Evolutionary conservation across 306 rosid species (phyloP), one percentile per base, ranked within the genome.

Genomic region (Boehmeria nivea): DNA sequence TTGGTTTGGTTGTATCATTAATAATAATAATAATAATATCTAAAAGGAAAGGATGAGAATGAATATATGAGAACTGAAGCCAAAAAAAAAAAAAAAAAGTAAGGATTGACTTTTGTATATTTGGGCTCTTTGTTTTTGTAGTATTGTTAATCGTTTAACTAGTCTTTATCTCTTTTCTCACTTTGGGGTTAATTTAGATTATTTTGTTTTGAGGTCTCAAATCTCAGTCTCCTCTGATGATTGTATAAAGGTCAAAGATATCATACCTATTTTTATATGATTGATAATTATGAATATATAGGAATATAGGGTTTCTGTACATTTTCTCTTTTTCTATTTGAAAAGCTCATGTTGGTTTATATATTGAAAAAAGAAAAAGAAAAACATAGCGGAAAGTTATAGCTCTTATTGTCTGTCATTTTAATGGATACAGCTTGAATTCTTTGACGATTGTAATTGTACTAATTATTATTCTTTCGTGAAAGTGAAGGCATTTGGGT

Each of bases 401-500:
- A 16, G 33, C 18, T 51, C 49, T 43, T n/a, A 26, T n/a, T 48
- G 33, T 25, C 51, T 51, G 42, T 11, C 8, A 33, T 36, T n/a
- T n/a, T 31, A 31, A 31, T 28, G 66, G 43, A 54, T 42, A 57
- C 67, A 61, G 53, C 72, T 69, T 34, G 64, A 53, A 51, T 56
- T 56, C 49, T 61, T 68, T 72, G 67, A 23, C 26, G 17, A 20
- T 23, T 16, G 18, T 3, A 28, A 31, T 31, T 4, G n/a, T n/a
- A 21, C 59, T 17, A 5, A 53, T 19, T 47, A 23, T 31, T 38
- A 34, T 58, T 67, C 63, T 75, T 75, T 48, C 51, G 47, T 57
- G 59, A 38, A 51, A 51, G 66, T 58, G 49, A 55, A 59, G 82
- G 40, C 64, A 33, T 27, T 58, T 37, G 46, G 28, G 67, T 34